phyloP scores from a whole-genome alignment of 2,329 filamentous ascomycete species.

The Fusarium oligoseptatum region DNA sequence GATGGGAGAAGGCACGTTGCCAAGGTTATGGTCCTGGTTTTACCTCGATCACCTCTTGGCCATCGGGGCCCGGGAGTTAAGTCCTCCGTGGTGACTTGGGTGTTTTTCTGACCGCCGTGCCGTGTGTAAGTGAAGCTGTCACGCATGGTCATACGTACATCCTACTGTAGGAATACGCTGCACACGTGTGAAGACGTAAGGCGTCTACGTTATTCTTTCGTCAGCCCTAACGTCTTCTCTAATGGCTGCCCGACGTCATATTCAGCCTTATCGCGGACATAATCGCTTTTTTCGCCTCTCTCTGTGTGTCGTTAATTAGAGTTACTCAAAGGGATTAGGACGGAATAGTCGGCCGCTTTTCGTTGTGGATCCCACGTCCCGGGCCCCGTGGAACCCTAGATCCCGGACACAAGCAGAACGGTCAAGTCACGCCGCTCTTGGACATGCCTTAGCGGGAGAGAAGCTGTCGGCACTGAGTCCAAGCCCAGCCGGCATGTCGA shows the following conservation, averaged over 20 bases:
- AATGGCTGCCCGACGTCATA: slow-evolving; percentile 14
- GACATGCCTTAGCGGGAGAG: slow-evolving; percentile 13
- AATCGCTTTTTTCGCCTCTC: background rate
- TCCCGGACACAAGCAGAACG: slow-evolving; percentile 3
- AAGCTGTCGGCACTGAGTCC: slow-evolving; percentile 15
- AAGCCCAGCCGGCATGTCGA: slow-evolving; percentile 5
- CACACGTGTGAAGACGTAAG: slow-evolving; percentile 1
- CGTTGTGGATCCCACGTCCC: background rate
- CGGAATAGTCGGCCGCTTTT: slow-evolving; percentile 23
- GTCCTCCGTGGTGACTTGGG: background rate
- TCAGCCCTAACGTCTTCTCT: slow-evolving; percentile 18
- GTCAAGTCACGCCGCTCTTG: slow-evolving; percentile 13
- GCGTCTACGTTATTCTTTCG: slow-evolving; percentile 1
- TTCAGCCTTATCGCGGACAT: slow-evolving; percentile 17
- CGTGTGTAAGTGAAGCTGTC: slow-evolving; percentile 8
- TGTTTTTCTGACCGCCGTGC: background rate
- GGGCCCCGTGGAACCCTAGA: background rate
- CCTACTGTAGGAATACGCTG: background rate
- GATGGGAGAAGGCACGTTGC: slow-evolving; percentile 11
- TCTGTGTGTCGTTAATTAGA: background rate
- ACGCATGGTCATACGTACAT: background rate
- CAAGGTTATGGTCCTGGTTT: slow-evolving; percentile 17
- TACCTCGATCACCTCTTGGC: background rate
- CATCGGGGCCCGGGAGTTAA: background rate
- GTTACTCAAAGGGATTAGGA: background rate